Percentiles rank a stretch among this genome's conserved stretches.
Evolutionary conservation across 805 yeast genomes (phyloP).

Genomic region (Lipomyces spencermartinsiae): DNA sequence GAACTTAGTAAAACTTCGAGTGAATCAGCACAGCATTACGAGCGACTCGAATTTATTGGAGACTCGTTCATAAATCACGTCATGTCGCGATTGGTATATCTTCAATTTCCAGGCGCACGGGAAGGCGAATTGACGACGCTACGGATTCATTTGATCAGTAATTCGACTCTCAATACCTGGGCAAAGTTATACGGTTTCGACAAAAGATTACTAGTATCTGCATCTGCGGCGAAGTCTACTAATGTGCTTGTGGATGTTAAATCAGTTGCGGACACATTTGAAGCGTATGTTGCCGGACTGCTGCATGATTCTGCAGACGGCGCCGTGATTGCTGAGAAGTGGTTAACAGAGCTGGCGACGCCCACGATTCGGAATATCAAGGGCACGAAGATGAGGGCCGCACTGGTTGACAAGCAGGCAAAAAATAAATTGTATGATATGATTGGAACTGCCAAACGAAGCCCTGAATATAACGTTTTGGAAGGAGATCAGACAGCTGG

Average conservation of each 20-base stretch:
- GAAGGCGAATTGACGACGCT: slow-evolving; percentile 83
- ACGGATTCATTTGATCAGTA: slow-evolving; percentile 74
- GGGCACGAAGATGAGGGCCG: slow-evolving; percentile 18
- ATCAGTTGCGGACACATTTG: slow-evolving; percentile 85
- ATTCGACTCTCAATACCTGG: slow-evolving; percentile 73
- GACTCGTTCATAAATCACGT: slow-evolving; percentile 48
- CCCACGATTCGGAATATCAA: slow-evolving; percentile 39
- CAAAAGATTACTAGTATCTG: slow-evolving; percentile 57
- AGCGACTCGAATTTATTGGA: slow-evolving; percentile 38
- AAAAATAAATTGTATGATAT: slow-evolving; percentile 72
- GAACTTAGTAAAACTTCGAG: slow-evolving; percentile 47
- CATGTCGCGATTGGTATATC: slow-evolving; percentile 71
- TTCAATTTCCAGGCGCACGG: slow-evolving; percentile 65
- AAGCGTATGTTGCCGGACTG: slow-evolving; percentile 91
- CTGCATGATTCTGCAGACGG: slow-evolving; percentile 59
- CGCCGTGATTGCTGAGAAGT: slow-evolving; percentile 41
- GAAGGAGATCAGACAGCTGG: slow-evolving; percentile 56
- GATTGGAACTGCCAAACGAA: slow-evolving; percentile 74
- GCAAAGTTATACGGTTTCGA: slow-evolving; percentile 72
- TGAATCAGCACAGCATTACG: slow-evolving; percentile 52
- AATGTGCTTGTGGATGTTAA: slow-evolving; percentile 51
- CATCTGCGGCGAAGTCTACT: slow-evolving; percentile 48
- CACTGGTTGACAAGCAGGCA: slow-evolving; percentile 62
- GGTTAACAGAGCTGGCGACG: slow-evolving; percentile 46
- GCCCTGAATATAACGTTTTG: slow-evolving; percentile 59